These are phyloP conservation scores for Diaporthe citriasiana DNA, from an alignment of 2,329 filamentous ascomycete species.

Conservation along the genomic window DNA sequence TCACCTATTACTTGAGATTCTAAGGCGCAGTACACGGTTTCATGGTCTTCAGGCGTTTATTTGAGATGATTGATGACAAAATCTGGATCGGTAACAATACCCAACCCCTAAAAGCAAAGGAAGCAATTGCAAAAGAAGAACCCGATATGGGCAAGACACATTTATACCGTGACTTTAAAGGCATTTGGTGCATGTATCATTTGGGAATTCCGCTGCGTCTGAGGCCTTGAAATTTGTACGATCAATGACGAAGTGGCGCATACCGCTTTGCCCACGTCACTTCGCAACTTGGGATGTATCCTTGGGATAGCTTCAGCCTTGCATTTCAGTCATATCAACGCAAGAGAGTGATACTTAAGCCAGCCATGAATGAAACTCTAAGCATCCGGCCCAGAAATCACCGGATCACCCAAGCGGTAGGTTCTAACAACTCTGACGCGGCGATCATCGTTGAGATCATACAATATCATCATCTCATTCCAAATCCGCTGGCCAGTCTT, in stretches of 20 bases:
- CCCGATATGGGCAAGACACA: background rate
- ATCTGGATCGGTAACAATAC: background rate
- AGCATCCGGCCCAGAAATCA: constrained; percentile 1
- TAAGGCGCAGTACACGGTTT: background rate
- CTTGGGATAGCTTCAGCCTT: too few species aligned
- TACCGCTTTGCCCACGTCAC: too few species aligned
- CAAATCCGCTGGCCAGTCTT: constrained; percentile 19
- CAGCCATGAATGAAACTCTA: background rate
- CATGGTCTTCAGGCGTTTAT: background rate
- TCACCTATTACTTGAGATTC: background rate
- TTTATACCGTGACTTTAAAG: background rate
- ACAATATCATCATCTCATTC: constrained; percentile 13
- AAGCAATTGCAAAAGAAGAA: background rate
- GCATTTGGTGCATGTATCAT: background rate
- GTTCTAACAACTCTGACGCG: background rate
- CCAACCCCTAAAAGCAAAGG: background rate
- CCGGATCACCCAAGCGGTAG: constrained; percentile 6
- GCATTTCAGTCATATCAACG: too few species aligned
- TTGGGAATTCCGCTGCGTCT: background rate
- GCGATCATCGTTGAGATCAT: background rate
- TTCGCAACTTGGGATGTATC: too few species aligned
- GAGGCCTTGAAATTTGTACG: too few species aligned
- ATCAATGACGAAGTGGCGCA: too few species aligned
- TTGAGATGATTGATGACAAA: background rate
- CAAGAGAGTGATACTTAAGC: background rate